Evolutionary conservation across 352 stramenopile species (phyloP).

Genomic region (Pythium phragmiticola): DNA sequence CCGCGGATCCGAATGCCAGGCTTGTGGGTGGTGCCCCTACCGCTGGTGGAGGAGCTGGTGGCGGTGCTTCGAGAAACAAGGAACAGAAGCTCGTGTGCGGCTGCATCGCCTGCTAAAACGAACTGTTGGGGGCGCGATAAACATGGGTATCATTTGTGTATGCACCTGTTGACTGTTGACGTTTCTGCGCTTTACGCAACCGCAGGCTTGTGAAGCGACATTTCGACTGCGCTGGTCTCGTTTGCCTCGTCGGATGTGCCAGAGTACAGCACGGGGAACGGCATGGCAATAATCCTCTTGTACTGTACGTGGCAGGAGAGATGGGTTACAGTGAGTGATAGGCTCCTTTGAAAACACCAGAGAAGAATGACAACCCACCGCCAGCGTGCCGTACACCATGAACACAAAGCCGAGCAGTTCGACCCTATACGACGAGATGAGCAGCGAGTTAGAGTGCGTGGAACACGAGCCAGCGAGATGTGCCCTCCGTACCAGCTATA

Average conservation of each 20-base stretch:
- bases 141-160: conserved; percentile 11
- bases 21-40: conserved; percentile 23
- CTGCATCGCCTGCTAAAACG: conserved; percentile 65
- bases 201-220: conserved; percentile 2
- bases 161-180: neutral
- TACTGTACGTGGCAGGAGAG: conserved; percentile 36
- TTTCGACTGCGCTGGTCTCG: neutral
- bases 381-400: conserved; percentile 74
- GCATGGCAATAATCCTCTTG: conserved; percentile 70
- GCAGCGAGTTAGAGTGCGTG: too few relatives aligned
- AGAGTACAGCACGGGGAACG: conserved; percentile 42
- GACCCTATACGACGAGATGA: conserved; percentile 31
- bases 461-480: neutral
- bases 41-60: neutral
- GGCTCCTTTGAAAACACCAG: neutral
- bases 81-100: conserved; percentile 62
- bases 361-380: conserved; percentile 38
- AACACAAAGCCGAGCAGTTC: conserved; percentile 68
- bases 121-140: neutral
- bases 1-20: conserved; percentile 25
- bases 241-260: conserved; percentile 19
- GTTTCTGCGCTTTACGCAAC: conserved; percentile 2
- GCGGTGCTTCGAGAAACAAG: conserved; percentile 23
- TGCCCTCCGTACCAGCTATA: conserved; percentile 54
- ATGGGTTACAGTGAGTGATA: neutral